Conservation (phyloP, 305 asterid species). For the Fraxinus floribunda region DNA sequence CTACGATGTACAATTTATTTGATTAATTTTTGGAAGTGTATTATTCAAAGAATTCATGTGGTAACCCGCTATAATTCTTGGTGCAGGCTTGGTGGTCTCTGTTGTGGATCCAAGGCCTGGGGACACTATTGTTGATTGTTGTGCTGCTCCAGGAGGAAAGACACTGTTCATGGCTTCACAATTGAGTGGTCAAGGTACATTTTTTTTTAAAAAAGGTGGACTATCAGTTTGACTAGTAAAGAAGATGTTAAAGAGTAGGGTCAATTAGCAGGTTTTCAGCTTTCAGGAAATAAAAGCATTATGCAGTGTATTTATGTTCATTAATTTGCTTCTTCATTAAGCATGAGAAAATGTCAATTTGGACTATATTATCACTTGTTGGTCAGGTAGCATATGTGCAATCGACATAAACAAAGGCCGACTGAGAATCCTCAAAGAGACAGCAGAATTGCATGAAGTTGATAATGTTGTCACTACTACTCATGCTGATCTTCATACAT, state of each 20-base stretch:
- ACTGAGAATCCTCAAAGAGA: slow-evolving; percentile 79
- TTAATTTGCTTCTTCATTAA: not conserved
- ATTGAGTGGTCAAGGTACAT: slow-evolving; percentile 68
- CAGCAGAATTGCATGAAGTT: slow-evolving; percentile 70
- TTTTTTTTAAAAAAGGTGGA: slow-evolving; percentile 4
- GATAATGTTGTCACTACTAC: slow-evolving; percentile 53
- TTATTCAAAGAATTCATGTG: slow-evolving; percentile 14
- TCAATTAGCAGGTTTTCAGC: not conserved
- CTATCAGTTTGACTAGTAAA: not conserved
- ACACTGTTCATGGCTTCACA: slow-evolving; percentile 88
- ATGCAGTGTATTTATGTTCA: not conserved
- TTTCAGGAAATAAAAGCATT: slow-evolving; percentile 7
- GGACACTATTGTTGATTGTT: slow-evolving; percentile 82
- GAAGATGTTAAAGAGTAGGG: slow-evolving; percentile 1
- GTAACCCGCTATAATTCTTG: slow-evolving; percentile 20
- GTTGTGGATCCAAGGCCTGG: slow-evolving; percentile 87
- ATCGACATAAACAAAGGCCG: slow-evolving; percentile 83
- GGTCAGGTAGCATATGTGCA: slow-evolving; percentile 71
- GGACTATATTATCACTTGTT: slow-evolving; percentile 11
- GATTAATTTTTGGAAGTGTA: slow-evolving; percentile 2
- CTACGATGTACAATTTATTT: not conserved
- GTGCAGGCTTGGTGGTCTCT: slow-evolving; percentile 74
- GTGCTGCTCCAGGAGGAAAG: slow-evolving; percentile 99
- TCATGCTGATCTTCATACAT: slow-evolving; percentile 71
- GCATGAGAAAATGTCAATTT: not conserved